Evolutionary conservation across 495 filamentous ascomycete species (phyloP), one percentile per base, ranked within the genome.

Genomic region (Physcia stellaris): DNA sequence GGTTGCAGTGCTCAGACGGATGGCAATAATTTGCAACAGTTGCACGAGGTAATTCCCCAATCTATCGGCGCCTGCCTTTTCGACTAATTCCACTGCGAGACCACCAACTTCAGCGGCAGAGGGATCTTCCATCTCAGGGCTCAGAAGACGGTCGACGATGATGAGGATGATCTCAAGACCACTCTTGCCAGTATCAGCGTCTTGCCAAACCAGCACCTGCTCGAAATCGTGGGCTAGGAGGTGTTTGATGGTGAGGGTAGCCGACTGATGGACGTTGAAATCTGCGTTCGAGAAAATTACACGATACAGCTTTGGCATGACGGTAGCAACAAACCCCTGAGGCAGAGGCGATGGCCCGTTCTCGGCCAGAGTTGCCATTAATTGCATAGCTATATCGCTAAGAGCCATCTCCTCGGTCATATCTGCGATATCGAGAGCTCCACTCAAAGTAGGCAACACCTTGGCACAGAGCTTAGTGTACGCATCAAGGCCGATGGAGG

Each of bases 61-160:
- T 32, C 80, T 70, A 47, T 94, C 86, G 18, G 79, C 75, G 22
- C 87, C 86, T 26, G 88, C 90, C 54, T 83, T 87, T 58, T 96
- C 92, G 5, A 98, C 92, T 42, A 96, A 62, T 53, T 94, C 90
- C 0, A 87, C 90, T 1, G 90, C 90, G 35, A 98, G 70, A 20
- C 87, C 84, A 41, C 90, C 90, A 19, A 98, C 86, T 60, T 96
- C 92, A 5, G 84, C 81, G n/a, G 92, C 90, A 6, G 86, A 82
- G 38, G 82, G 82, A 47, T 96, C 90, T 36, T 86, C 81, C 21
- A 95, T 77, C 2, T 69, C 57, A 0, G 84, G 80, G 1, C 80
- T 76, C 16, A 98, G 69, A 4, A 98, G 68, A n/a, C 87, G 81
- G 55, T 94, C 90, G 48, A 98, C 88, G 48, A 98, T 88, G 37